These are phyloP conservation scores for Pseudonitzschia multistriata DNA, from an alignment of 108 stramenopile species.

Conservation along the genomic window DNA sequence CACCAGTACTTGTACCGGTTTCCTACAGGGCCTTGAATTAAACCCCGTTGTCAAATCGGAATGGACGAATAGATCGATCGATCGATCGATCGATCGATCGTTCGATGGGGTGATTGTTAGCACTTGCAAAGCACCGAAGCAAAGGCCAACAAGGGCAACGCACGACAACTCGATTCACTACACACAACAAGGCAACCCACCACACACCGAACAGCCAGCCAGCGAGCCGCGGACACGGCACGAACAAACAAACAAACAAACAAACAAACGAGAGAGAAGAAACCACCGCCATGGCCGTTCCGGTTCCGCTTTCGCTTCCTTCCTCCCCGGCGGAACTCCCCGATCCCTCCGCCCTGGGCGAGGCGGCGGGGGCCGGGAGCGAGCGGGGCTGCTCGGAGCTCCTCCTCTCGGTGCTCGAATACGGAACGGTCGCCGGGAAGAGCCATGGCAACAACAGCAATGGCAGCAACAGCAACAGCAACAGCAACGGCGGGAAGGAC, in stretches of 20 bases:
- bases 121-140: too few relatives aligned
- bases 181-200: too few relatives aligned
- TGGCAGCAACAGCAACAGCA: not conserved
- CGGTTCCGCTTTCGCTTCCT: too few relatives aligned
- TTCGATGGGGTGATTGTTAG: too few relatives aligned
- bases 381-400: constrained; percentile 7
- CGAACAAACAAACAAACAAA: not conserved
- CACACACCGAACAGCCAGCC: too few relatives aligned
- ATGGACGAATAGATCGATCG: too few relatives aligned
- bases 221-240: too few relatives aligned
- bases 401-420: constrained; percentile 3
- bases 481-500: not conserved
- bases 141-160: too few relatives aligned
- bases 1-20: too few relatives aligned
- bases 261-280: not conserved
- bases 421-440: not conserved
- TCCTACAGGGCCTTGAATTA: not conserved
- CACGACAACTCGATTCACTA: too few relatives aligned
- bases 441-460: not conserved
- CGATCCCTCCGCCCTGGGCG: constrained; percentile 3
- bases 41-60: too few relatives aligned
- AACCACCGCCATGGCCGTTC: not conserved
- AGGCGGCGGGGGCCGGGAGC: not conserved
- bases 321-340: constrained; percentile 13
- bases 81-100: too few relatives aligned